Conservation (phyloP, 495 filamentous ascomycete genomes). For the Evernia prunastri region DNA sequence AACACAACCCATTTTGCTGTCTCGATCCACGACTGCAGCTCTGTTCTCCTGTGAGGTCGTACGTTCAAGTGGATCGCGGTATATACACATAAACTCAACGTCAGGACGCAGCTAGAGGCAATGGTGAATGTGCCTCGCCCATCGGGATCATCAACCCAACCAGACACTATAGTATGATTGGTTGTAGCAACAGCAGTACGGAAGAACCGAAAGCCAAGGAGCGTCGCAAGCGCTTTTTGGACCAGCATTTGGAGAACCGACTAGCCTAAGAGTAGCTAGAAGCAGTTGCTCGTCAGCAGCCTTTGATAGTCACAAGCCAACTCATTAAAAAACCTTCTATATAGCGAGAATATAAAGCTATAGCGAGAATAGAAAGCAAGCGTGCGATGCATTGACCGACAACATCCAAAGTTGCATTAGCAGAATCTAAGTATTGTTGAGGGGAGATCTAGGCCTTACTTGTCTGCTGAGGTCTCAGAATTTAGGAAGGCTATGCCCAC, state of each 20-base stretch:
- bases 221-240: background rate
- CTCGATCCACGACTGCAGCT: background rate
- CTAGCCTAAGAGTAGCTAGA: background rate
- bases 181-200: background rate
- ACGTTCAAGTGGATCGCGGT: conserved; percentile 39
- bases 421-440: background rate
- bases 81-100: conserved; percentile 36
- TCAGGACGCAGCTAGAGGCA: conserved; percentile 32
- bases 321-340: background rate
- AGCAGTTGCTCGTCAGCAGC: background rate
- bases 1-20: conserved; percentile 6
- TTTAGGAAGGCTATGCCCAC: background rate
- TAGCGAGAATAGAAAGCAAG: no score
- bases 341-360: background rate
- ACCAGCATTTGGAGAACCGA: background rate
- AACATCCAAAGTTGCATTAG: background rate
- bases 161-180: background rate
- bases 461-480: background rate
- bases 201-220: background rate
- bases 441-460: background rate
- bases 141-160: conserved; percentile 13
- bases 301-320: background rate
- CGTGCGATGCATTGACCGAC: background rate
- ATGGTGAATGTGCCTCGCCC: conserved; percentile 33
- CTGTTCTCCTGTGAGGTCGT: conserved; percentile 7